Evolutionary conservation across 768 basidiomycete species (phyloP), one percentile per base, ranked within the genome.

Genomic region (Strobilomyces dryophilus): DNA sequence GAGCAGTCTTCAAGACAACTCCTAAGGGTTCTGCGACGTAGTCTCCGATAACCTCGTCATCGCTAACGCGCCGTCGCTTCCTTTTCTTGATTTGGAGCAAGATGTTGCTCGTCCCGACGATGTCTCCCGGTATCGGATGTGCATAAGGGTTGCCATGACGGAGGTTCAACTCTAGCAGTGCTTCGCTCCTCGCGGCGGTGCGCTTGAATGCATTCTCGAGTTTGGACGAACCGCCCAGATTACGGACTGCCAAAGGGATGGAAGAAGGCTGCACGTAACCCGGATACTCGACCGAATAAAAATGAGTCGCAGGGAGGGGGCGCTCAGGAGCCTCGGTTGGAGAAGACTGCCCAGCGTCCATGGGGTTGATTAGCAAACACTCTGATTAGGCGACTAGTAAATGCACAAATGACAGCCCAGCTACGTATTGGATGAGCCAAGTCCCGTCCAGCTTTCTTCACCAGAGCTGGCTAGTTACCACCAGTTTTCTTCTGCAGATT

Each of bases 241-340:
- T 82, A 44, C 77, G 72, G 41, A 93, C 68, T 2, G 86, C 90
- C 17, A 75, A 59, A 0, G 82, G 75, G 5, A 85, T 77, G 32
- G 91, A 88, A 1, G 76, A 65, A 4, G 76, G 70, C 14, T 76
- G 71, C 49, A 97, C 84, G 59, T 92, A 91, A 55, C 93, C 93
- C 8, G 93, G 93, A 72, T 93, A 95, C 68, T 97, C 94, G 55
- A 95, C 75, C 5, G 91, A 87, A 64, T 87, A 88, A 66, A 85
- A 88, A 29, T 81, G 74, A 6, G 76, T 73, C 32, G 78, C 73
- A 20, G 85, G 81, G 2, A 92, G 72, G 2, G 77, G 71, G 18
- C 48, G 68, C 36, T 74, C 69, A 15, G 68, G 71, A 0, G 78
- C 78, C 35, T 64, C 57, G n/a, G 52, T 47, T 34, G 64, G 55